phyloP scores from a whole-genome alignment of 202 grass and related monocot genomes.

The Dendrocalamus latiflorus region DNA sequence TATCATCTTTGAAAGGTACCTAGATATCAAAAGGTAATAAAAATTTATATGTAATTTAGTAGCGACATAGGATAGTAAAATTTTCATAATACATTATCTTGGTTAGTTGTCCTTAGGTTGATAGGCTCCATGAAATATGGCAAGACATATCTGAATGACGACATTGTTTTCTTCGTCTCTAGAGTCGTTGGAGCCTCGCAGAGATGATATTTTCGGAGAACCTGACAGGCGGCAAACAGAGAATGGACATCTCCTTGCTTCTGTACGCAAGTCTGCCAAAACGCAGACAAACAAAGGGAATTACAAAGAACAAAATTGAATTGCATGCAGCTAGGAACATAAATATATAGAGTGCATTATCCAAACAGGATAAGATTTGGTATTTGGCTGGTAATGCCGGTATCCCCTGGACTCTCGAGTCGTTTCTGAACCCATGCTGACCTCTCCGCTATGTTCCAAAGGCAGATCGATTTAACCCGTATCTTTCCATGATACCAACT shows the following conservation, averaged over 20 bases:
- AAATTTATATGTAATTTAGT: no score
- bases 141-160: not conserved
- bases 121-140: not conserved
- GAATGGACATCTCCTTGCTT: no score
- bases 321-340: not conserved
- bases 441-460: constrained; percentile 15
- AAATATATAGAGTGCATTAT: not conserved
- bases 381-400: not conserved
- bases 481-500: not conserved
- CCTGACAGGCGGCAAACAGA: not conserved
- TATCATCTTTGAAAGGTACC: no score
- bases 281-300: not conserved
- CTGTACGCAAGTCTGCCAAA: not conserved
- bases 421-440: not conserved
- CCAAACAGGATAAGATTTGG: constrained; percentile 15
- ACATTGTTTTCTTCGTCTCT: not conserved
- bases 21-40: no score
- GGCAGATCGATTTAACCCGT: not conserved
- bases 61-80: no score
- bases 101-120: not conserved
- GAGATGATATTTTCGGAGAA: not conserved
- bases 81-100: not conserved
- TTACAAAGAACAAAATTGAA: not conserved
- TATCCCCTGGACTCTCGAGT: not conserved
- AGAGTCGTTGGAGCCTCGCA: not conserved